phyloP scores from a whole-genome alignment of 2,329 filamentous ascomycete species.

The Thielaviopsis populi region DNA sequence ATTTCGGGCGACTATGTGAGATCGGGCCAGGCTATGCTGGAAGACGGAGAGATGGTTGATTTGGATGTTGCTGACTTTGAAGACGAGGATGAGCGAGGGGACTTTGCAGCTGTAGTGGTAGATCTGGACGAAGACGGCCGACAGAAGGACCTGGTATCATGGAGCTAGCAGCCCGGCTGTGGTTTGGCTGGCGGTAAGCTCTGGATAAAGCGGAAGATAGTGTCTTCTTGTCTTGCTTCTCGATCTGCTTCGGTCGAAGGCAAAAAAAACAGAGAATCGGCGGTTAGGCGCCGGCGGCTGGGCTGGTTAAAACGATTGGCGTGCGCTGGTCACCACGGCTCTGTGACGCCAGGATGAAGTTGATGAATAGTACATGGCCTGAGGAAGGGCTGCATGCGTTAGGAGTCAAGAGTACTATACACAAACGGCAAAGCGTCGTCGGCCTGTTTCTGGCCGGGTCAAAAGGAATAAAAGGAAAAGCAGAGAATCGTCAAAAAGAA shows the following conservation, averaged over 20 bases:
- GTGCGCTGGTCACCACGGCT: not conserved
- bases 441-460: too few relatives aligned
- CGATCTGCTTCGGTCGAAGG: not conserved
- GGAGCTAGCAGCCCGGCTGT: slow-evolving; percentile 21
- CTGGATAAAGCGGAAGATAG: not conserved
- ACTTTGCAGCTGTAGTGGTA: slow-evolving; percentile 39
- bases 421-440: too few relatives aligned
- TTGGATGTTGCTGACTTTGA: slow-evolving; percentile 35
- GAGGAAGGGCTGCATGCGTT: too few relatives aligned
- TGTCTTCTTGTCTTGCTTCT: not conserved
- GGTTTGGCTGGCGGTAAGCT: not conserved
- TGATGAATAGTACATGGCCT: too few relatives aligned
- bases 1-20: slow-evolving; percentile 35
- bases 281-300: not conserved
- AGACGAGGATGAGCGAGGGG: slow-evolving; percentile 39
- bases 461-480: not conserved
- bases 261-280: not conserved
- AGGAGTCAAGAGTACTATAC: too few relatives aligned
- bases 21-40: slow-evolving; percentile 34
- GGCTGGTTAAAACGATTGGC: not conserved
- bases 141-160: slow-evolving; percentile 37
- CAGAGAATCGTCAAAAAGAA: not conserved
- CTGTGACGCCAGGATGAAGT: too few relatives aligned
- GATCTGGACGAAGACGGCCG: slow-evolving; percentile 37
- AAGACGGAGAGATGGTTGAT: slow-evolving; percentile 37